Base-by-base conservation (phyloP, 257 asterid species). In the Dorcoceras hygrometricum region DNA sequence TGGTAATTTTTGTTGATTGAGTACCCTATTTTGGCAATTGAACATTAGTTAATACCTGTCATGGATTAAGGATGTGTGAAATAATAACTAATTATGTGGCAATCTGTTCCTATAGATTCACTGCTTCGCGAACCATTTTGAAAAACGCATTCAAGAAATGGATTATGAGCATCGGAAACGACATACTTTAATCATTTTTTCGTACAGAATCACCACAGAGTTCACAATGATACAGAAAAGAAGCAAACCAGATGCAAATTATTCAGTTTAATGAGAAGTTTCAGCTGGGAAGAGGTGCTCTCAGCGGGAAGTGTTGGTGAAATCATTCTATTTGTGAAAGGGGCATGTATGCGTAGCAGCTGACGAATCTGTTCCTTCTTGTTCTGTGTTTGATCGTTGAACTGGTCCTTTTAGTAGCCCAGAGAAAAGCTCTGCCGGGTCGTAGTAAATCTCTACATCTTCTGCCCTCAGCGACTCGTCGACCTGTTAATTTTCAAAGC, bases 391-490 rank as follows among this genome's bases (percentile, higher is more conserved):
- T 27, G 68, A 6, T 8, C 14, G 70, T 27, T 84, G 48, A 62
- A 67, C 12, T 24, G 79, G 70, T 9, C 84, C 84, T 50, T 85
- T 82, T 1, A 89, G 81, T 7, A 89, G 73, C 20, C 88, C 91
- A 0, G 71, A 79, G 25, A 89, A 91, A 6, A 91, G 89, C 81
- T 91, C 89, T 0, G 89, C 82, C 0, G 96, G 95, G 60, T 89
- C 98, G 26, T 85, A 89, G 77, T 87, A 88, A 50, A 89, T 66
- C 65, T 91, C 98, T 57, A 91, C 95, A 20, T 89, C 96, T 64
- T 91, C 98, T 11, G 85, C 98, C 72, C 91, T 81, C 73, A 89
- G 26, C 6, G 88, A 78, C 59, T 87, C 95, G 67, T 91, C 98
- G 60, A 89, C 94, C 95, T 90, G 71, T 59, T 6, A 18, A 18